A percentile compares a stretch with the other conserved stretches of the same genome.
Conservation (phyloP, 2,329 filamentous ascomycete species). For the Zymoseptoria tritici region DNA sequence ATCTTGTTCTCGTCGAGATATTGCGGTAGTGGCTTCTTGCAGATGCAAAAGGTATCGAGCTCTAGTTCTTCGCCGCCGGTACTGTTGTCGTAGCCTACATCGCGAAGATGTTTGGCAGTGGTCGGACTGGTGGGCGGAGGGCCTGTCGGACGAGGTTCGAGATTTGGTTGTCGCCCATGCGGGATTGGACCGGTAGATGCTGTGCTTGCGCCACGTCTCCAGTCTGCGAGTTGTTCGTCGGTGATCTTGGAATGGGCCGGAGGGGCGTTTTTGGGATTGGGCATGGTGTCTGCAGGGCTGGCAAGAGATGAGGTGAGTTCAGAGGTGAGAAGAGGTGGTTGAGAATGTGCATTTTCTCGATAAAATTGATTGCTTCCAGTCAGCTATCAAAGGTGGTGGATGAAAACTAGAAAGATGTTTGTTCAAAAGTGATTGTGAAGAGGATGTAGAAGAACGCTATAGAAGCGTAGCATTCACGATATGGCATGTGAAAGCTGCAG, state of each 20-base stretch:
- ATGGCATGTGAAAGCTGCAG: conserved; percentile 1
- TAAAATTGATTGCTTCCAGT: background rate
- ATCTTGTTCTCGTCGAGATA: conserved; percentile 5
- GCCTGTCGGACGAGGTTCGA: background rate
- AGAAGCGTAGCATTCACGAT: background rate
- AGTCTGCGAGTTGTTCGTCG: background rate
- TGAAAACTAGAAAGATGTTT: background rate
- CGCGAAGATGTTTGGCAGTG: background rate
- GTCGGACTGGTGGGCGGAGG: background rate
- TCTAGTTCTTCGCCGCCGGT: background rate
- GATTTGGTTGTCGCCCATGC: background rate
- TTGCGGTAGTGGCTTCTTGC: background rate
- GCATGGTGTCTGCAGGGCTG: background rate
- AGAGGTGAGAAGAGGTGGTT: background rate
- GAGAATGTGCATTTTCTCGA: background rate
- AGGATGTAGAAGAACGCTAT: background rate
- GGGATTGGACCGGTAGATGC: background rate
- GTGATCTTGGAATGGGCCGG: background rate
- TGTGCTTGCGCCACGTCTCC: background rate
- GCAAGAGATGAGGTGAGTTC: background rate
- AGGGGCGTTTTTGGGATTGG: background rate
- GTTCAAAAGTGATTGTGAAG: background rate
- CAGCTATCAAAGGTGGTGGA: background rate
- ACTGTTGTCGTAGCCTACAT: conserved; percentile 1
- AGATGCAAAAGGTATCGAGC: conserved; percentile 1